phyloP scores from a whole-genome alignment of 176 grass and related monocot species.

The Ananas comosus region DNA sequence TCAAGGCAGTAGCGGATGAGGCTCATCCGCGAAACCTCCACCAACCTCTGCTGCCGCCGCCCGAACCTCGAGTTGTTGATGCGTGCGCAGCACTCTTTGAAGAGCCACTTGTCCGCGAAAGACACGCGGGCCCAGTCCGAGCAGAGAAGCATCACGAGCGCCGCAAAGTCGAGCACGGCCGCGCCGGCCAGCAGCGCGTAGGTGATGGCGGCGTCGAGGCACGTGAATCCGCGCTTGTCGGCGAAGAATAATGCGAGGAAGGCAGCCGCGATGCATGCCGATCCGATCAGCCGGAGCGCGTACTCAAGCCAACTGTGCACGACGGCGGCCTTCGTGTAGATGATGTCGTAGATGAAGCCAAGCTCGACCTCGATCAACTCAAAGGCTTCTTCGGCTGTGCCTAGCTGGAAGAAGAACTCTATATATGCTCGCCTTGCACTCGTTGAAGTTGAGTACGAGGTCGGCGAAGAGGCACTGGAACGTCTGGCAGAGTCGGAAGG shows the following conservation, averaged over 20 bases:
- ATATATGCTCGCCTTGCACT: not conserved
- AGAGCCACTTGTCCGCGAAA: not conserved
- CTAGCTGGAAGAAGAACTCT: not conserved
- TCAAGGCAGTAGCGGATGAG: not conserved
- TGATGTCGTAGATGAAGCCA: not conserved
- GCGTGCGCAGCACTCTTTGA: not conserved
- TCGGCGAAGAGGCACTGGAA: constrained; percentile 23
- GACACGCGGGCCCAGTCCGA: not conserved
- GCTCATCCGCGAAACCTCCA: not conserved
- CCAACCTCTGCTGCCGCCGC: not conserved
- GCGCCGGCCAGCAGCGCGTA: not conserved
- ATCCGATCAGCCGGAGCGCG: not conserved
- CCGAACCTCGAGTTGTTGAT: rapidly evolving
- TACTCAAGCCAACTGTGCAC: not conserved
- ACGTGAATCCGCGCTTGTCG: not conserved
- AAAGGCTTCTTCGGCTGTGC: constrained; percentile 6
- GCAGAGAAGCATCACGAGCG: not conserved
- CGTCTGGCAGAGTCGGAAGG: not conserved
- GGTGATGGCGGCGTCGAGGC: not conserved
- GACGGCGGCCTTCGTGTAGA: not conserved
- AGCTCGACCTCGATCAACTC: constrained; percentile 23
- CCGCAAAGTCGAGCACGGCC: not conserved
- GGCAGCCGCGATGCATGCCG: not conserved
- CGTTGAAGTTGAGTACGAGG: constrained; percentile 22
- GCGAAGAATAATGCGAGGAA: not conserved